phyloP scores from a whole-genome alignment of 2,329 filamentous ascomycete species.

The Arthrobotrys entomopaga region DNA sequence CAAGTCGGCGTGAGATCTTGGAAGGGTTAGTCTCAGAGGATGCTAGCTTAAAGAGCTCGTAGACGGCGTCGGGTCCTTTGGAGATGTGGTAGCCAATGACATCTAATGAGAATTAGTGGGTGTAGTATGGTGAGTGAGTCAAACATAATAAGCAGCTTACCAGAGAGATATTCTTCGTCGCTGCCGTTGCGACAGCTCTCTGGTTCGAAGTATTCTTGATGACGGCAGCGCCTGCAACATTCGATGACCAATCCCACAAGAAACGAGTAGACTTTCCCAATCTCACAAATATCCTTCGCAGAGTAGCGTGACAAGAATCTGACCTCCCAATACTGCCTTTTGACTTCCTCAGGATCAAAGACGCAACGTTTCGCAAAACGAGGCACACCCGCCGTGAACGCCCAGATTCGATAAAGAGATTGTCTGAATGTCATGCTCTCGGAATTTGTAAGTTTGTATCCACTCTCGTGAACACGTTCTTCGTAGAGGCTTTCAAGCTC shows the following conservation, averaged over 20 bases:
- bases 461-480: conserved; percentile 26
- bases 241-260: conserved; percentile 51
- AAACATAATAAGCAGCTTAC: conserved; percentile 14
- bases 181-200: conserved; percentile 42
- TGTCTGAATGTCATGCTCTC: conserved; percentile 36
- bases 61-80: conserved; percentile 44
- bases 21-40: conserved; percentile 36
- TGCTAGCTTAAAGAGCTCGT: conserved; percentile 45
- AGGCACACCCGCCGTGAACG: conserved; percentile 46
- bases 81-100: conserved; percentile 55
- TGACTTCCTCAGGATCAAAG: conserved; percentile 52
- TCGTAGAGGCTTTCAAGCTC: conserved; percentile 50
- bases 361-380: conserved; percentile 49
- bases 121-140: neutral
- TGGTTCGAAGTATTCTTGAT: conserved; percentile 54
- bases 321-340: conserved; percentile 52
- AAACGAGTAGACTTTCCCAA: conserved; percentile 53
- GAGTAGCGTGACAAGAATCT: conserved; percentile 52
- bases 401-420: conserved; percentile 51
- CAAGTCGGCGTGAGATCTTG: conserved; percentile 45
- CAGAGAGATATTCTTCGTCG: conserved; percentile 55
- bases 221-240: conserved; percentile 42
- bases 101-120: conserved; percentile 15
- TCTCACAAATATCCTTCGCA: conserved; percentile 48
- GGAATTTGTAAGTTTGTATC: conserved; percentile 37